Percentiles rank a stretch among this genome's conserved stretches.
Evolutionary conservation across 805 yeast genomes (phyloP).

Genomic region (Kodamaea hsintzibuensis): DNA sequence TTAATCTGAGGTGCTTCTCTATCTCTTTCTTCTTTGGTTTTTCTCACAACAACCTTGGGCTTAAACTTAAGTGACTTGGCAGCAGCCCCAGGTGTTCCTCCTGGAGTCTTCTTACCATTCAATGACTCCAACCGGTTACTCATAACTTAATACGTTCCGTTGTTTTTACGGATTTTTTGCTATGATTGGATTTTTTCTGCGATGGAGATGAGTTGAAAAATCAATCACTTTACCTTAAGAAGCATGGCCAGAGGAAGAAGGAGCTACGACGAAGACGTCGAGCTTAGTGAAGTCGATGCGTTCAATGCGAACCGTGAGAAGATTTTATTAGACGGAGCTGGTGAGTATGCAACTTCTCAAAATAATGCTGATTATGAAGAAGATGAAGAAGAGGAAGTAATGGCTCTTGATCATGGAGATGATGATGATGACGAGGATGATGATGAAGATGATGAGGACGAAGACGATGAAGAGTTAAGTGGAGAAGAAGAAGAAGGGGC

Average conservation of each 20-base stretch:
- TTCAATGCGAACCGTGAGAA: conserved; percentile 63
- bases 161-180: conserved; percentile 27
- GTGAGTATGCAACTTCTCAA: conserved; percentile 28
- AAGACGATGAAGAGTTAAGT: conserved; percentile 43
- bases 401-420: conserved; percentile 36
- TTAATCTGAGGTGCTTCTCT: conserved; percentile 63
- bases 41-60: conserved; percentile 85
- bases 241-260: conserved; percentile 22
- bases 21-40: conserved; percentile 81
- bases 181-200: neutral
- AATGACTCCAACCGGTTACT: conserved; percentile 42
- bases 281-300: conserved; percentile 61
- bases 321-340: conserved; percentile 57
- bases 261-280: conserved; percentile 10
- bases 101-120: conserved; percentile 30
- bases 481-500: conserved; percentile 27
- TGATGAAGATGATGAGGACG: conserved; percentile 43
- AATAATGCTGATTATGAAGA: conserved; percentile 29
- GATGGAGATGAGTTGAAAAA: conserved; percentile 2
- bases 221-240: neutral
- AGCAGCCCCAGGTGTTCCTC: conserved; percentile 45
- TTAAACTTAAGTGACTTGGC: conserved; percentile 56
- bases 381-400: conserved; percentile 59
- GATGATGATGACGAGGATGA: conserved; percentile 50
- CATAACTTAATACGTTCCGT: neutral